phyloP scores from a whole-genome alignment of 2,329 filamentous ascomycete species.

The Stagonosporopsis rhizophila region DNA sequence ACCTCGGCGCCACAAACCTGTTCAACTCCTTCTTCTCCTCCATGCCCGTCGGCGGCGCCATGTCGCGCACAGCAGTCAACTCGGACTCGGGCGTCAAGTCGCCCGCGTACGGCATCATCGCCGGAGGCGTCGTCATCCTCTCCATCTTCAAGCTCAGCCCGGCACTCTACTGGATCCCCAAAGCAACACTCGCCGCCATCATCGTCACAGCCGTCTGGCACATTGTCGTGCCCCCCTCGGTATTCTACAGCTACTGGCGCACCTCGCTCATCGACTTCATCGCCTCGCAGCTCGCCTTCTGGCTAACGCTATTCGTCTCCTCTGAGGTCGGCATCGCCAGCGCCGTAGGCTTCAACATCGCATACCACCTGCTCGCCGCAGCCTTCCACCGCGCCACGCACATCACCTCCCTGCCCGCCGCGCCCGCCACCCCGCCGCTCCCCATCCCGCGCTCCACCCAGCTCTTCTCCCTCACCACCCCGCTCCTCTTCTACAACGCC shows the following conservation, averaged over 20 bases:
- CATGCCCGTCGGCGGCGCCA: slow-evolving; percentile 71
- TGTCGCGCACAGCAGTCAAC: slow-evolving; percentile 73
- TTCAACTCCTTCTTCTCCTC: slow-evolving; percentile 70
- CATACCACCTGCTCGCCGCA: slow-evolving; percentile 64
- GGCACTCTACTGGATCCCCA: slow-evolving; percentile 72
- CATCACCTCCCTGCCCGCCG: slow-evolving; percentile 25
- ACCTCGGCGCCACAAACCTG: slow-evolving; percentile 68
- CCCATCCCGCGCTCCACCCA: slow-evolving; percentile 58
- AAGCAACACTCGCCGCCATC: slow-evolving; percentile 69
- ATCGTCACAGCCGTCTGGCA: slow-evolving; percentile 71
- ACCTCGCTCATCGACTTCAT: slow-evolving; percentile 70
- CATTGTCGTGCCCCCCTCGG: slow-evolving; percentile 64
- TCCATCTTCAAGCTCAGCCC: slow-evolving; percentile 68
- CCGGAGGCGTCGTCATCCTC: slow-evolving; percentile 66
- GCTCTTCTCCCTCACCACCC: slow-evolving; percentile 64
- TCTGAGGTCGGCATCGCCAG: slow-evolving; percentile 67
- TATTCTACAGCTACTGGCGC: slow-evolving; percentile 70
- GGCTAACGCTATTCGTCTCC: slow-evolving; percentile 68
- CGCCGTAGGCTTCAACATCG: slow-evolving; percentile 59
- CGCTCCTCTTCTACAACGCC: slow-evolving; percentile 68
- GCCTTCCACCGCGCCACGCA: slow-evolving; percentile 58
- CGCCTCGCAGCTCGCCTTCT: slow-evolving; percentile 68
- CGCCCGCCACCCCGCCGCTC: slow-evolving; percentile 8
- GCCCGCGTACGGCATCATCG: slow-evolving; percentile 67
- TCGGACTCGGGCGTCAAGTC: slow-evolving; percentile 68